Base-by-base conservation (phyloP, 2,329 filamentous ascomycete genomes). In the Trichoderma polysporum region DNA sequence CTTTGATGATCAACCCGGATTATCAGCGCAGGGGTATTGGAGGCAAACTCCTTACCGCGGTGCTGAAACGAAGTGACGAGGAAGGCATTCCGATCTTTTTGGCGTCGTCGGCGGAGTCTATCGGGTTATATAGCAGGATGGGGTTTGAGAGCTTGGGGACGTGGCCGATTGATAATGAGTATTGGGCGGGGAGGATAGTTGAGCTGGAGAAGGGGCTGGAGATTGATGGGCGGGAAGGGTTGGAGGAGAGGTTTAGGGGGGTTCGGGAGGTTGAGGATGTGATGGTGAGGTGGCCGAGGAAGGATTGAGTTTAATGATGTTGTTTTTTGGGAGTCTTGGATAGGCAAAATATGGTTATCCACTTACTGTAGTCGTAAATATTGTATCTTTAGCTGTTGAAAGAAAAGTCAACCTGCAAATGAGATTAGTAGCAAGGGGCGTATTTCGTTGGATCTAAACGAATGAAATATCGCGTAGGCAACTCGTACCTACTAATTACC, bases 1-100 rank as follows among this genome's bases (percentile, higher is more conserved):
- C 70, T n/a, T 66, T 72, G 19, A 74, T 73, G 71, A 63, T 74
- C 8, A 66, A 70, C 17, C 71, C 73, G 2, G 15, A 47, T 15
- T 56, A 72, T 27, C 72, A 75, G 53, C 66, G 70, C 10, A 67
- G 58, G 6, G 71, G 71, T 19, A 63, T 72, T 1, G 69, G 72
- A 12, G 31, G 39, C 6, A 61, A 62, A 25, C 52, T 74, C 12
- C 68, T 74, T 3, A 29, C 31, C 7, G 53, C 45, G 6, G 69
- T 68, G 5, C n/a, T 70, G 2, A 50, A 35, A 4, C 31, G 54
- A 2, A 68, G 69, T 19, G 69, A 73, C 12, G 19, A 19, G 1
- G 41, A 68, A 17, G 52, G 35, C 1, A n/a, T 71, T 6, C 68
- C 68, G 9, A 41, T 64, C 41, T 68, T 67, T n/a, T 63, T 74